Base-by-base conservation (phyloP, 139 green algal species). In the Chlamydomonas sp. region DNA sequence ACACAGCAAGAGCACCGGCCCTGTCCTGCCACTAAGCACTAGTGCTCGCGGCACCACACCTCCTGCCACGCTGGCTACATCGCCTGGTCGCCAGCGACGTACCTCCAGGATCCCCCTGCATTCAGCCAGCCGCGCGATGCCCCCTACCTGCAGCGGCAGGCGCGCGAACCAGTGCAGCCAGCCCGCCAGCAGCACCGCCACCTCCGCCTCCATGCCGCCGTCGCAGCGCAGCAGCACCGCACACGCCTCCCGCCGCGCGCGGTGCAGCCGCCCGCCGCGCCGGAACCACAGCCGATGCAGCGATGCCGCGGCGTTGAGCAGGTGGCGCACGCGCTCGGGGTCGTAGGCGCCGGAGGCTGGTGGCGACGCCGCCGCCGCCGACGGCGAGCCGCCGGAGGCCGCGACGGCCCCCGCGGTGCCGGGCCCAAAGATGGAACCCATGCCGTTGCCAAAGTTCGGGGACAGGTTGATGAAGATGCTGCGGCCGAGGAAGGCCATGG, bases 131-230 rank as follows among this genome's bases (percentile, higher is more conserved):
- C 5, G 20, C n/a, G 72, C 18, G 82, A 86, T 68, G 31, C 68
- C 79, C 20, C 83, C 20, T 66, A 90, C 88, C 73, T 90, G 86
- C 57, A 90, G 86, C 31, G 90, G 90, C 87, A 96, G 80, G 58
- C 90, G 83, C n/a, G 84, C 78, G 80, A 89, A 93, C 94, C 92
- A 96, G 78, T 94, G 89, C 85, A 94, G 85, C 92, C 93, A 96
- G 31, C 73, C 92, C 4, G 91, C 91, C 63, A 96, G 84, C 90
- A 96, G 67, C 85, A 86, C 79, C 14, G 88, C 93, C 20, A 93
- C 87, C 49, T 90, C 49, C 0, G 14, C 63, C 75, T 89, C 88
- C 77, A 90, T 88, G 67, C 77, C 89, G 78, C 90, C 91, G 0
- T 89, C 72, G 85, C 90, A 93, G 62, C 93, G 90, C 63, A 95